Percentiles rank a stretch among this genome's conserved stretches.
phyloP scores from a whole-genome alignment of 352 stramenopile species.

The Phytophthora sp. region DNA sequence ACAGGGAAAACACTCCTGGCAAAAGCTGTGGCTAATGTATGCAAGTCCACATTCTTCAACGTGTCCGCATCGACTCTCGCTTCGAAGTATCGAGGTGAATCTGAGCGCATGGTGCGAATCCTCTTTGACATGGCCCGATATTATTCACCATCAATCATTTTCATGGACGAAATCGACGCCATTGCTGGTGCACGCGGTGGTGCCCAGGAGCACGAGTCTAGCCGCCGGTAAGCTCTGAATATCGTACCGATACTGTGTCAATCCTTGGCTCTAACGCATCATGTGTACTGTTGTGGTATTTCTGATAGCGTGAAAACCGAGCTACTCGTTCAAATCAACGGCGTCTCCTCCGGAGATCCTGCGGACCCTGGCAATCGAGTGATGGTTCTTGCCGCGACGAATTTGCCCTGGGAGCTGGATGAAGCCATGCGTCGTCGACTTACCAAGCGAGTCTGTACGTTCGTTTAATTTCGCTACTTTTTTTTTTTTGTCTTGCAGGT shows the following conservation, averaged over 20 bases:
- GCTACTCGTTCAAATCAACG: slow-evolving; percentile 98
- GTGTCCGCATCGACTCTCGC: slow-evolving; percentile 91
- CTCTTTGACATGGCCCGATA: slow-evolving; percentile 98
- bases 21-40: slow-evolving; percentile 94
- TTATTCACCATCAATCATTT: slow-evolving; percentile 97
- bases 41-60: slow-evolving; percentile 98
- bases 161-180: slow-evolving; percentile 98
- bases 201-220: slow-evolving; percentile 83
- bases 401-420: slow-evolving; percentile 97
- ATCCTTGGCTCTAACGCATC: background rate
- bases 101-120: slow-evolving; percentile 96
- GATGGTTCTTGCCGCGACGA: slow-evolving; percentile 95
- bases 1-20: slow-evolving; percentile 92
- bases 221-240: slow-evolving; percentile 53
- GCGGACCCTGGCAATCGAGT: slow-evolving; percentile 54
- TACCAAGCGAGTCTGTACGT: slow-evolving; percentile 93
- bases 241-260: background rate
- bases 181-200: slow-evolving; percentile 79
- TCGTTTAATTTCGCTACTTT: background rate
- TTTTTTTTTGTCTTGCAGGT: background rate
- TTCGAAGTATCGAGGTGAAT: slow-evolving; percentile 94
- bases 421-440: slow-evolving; percentile 95
- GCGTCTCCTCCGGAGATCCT: slow-evolving; percentile 73
- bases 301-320: slow-evolving; percentile 95
- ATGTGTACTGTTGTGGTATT: background rate